Base-by-base conservation (phyloP, 2,329 filamentous ascomycete species). In the Daldinia sp. region DNA sequence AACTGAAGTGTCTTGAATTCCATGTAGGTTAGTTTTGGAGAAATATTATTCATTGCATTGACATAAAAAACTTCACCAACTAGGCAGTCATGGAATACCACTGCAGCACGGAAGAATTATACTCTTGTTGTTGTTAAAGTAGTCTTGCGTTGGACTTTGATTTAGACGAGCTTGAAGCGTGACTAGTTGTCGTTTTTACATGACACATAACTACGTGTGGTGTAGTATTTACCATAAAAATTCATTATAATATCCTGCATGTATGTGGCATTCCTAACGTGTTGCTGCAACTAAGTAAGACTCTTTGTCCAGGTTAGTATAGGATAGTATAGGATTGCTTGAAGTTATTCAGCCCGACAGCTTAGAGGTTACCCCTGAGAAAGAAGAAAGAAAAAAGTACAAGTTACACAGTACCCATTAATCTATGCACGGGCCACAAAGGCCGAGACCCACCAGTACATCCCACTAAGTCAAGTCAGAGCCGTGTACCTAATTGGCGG, bases 401-500 rank as follows among this genome's bases (percentile, higher is more conserved):
- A 23, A 23, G 20, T 23, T 23, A 23, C 20, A 23, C 20, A 23
- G 12, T 46, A 46, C 42, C 26, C 46, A 30, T 15, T 50, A 12
- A 7, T 6, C 30, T 2, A 30, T 4, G 46, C 46, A 30, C 46
- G 46, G 46, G 18, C 46, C 46, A 50, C 15, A 50, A 50, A 2
- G 9, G 2, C 26, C 3, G 1, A 30, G 26, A 18, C 15, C 46
- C 46, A 50, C 46, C 23, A 5, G 30, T 33, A 10, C 26, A 30
- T 50, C 23, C 46, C 46, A 18, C 46, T 50, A 50, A 23, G 20
- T 23, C 20, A 23, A 23, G 46, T 50, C 6, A 18, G 20, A 50
- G 46, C 26, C 30, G 26, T 50, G 26, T 50, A 7, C 28, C 30
- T 33, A 51, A 51, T 33, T 51, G 46, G 46, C 26, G 62, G 62